phyloP scores from a whole-genome alignment of 1,139 yeast species.

The Saccharomyces hybrid region DNA sequence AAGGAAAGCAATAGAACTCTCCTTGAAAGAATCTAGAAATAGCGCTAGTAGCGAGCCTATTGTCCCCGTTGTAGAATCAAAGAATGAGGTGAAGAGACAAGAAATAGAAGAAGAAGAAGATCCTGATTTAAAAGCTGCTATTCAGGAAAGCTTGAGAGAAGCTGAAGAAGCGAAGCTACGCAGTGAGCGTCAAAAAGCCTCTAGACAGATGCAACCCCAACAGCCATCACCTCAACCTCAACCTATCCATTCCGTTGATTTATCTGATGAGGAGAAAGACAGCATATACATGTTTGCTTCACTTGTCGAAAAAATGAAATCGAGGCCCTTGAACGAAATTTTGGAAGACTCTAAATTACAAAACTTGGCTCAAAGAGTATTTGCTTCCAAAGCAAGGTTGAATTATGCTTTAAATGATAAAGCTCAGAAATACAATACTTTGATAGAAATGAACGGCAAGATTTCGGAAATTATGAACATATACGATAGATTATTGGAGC shows the following conservation, averaged over 20 bases:
- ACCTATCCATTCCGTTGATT: conserved; percentile 44
- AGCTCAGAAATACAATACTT: conserved; percentile 57
- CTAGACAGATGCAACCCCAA: conserved; percentile 11
- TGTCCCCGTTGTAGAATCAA: conserved; percentile 16
- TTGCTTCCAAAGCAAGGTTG: conserved; percentile 65
- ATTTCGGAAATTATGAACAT: conserved; percentile 68
- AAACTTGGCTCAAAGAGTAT: conserved; percentile 55
- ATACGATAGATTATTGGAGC: conserved; percentile 75
- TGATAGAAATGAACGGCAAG: conserved; percentile 75
- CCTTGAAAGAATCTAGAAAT: conserved; percentile 49
- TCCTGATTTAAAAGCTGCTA: conserved; percentile 87
- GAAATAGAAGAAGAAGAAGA: conserved; percentile 57
- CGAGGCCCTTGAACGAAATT: conserved; percentile 46
- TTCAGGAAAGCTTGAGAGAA: conserved; percentile 84
- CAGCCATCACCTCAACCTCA: conserved; percentile 21
- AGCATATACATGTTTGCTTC: conserved; percentile 64
- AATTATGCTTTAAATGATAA: conserved; percentile 58
- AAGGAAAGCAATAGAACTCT: conserved; percentile 67
- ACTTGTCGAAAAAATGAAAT: conserved; percentile 47
- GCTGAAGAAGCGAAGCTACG: conserved; percentile 40
- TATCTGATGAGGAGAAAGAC: conserved; percentile 69
- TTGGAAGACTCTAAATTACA: conserved; percentile 55
- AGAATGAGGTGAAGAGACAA: conserved; percentile 1
- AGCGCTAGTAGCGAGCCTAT: conserved; percentile 18
- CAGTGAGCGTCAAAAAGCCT: conserved; percentile 12